Base-by-base conservation (phyloP, 345 rosid species). In the Conringia planisiliqua region DNA sequence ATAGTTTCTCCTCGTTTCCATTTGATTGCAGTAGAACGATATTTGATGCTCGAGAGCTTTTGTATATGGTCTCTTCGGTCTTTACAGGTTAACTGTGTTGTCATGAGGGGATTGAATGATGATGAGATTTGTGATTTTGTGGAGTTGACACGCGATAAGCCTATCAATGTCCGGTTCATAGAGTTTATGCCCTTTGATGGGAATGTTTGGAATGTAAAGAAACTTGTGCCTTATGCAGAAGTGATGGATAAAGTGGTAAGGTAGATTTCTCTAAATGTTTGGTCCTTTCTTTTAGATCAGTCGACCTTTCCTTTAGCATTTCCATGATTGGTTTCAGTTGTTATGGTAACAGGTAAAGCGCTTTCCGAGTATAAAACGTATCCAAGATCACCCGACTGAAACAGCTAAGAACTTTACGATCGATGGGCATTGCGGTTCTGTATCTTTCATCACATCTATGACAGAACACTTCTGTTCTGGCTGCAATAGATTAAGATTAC, bases 161-260 rank as follows among this genome's bases (percentile, higher is more conserved):
- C 97, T 11, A 84, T 92, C 36, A 95, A 95, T 74, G 78, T 92
- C n/a, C 88, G 99, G 51, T 95, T 95, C 79, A 92, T 95, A 13
- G 99, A 95, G 85, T 95, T 95, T 84, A 95, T 92, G 97, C 99
- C 97, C 48, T 95, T 95, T 48, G 97, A 95, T 86, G 97, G 97
- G 56, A 95, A 92, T 81, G 91, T 95, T 33, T 95, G 99, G 99
- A 90, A 92, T 77, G 88, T 86, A 46, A 89, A 86, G 88, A 95
- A 95, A 78, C 90, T 92, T 27, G 88, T 95, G 38, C 80, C 96
- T 4, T 95, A 87, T 73, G 63, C 84, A 32, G 97, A 92, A 78
- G 76, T 95, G 90, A 85, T 86, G 84, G 90, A 92, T 86, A 87
- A 10, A 86, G 97, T 92, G 97, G 97, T 95, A 92, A 86, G 91